Base-by-base conservation (phyloP, 1,284 basidiomycete genomes). In the Cutaneotrichosporon daszewskae region DNA sequence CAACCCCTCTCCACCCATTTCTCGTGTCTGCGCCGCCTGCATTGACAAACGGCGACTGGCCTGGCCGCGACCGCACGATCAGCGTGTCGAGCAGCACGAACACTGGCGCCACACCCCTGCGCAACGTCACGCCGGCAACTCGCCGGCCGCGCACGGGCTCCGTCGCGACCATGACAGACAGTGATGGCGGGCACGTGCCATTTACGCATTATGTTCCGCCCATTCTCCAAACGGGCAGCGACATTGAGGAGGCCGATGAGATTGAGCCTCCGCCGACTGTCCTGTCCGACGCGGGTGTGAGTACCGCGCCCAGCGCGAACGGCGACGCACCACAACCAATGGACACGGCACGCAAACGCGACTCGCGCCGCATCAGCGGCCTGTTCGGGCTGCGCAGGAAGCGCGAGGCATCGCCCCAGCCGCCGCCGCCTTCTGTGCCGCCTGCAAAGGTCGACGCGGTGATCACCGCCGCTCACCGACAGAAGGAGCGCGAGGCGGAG, bases 1-100 rank as follows among this genome's bases (percentile, higher is more conserved):
- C n/a, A n/a, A n/a, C n/a, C n/a, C n/a, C n/a, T n/a, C 20, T 32
- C 8, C 28, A 13, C 6, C 62, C 62, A 0, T 66, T 48, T 45
- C 57, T 64, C 22, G 62, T 60, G 5, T 60, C 64, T 4, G 64
- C 64, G 4, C 64, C 64, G 20, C 62, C 64, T 5, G 47, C 64
- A 19, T 45, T 64, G 8, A 64, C 56, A 4, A 43, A 32, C 26
- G 49, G 51, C 22, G 43, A 32, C 27, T 49, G 34, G 51, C 46
- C 34, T 4, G 36, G 40, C 13, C 55, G 59, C 10, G 43, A 47
- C 16, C 49, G 55, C 8, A 40, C 52, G 0, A 32, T 24, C 10
- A 52, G 50, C 27, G 29, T 47, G 1, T 17, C 29, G 9, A 47
- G 45, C 11, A 41, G 38, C 35, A 38, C 35, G 3, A 20, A 9